Percentiles rank a stretch among this genome's conserved stretches.
phyloP scores from a whole-genome alignment of 2,329 filamentous ascomycete species.

The Epichloe amarillans region DNA sequence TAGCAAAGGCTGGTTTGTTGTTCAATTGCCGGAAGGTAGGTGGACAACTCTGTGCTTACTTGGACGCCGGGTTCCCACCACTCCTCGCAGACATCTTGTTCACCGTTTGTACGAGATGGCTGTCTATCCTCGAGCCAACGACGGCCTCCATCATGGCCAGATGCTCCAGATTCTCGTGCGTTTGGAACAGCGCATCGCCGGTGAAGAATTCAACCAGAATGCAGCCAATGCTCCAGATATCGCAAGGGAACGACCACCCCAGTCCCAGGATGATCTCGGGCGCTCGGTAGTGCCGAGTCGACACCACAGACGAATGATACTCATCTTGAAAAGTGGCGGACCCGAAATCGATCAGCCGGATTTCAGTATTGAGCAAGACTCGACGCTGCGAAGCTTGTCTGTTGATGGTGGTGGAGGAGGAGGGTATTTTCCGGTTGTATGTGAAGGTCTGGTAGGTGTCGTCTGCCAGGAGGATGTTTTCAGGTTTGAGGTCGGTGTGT shows the following conservation, averaged over 20 bases:
- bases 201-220: slow-evolving; percentile 62
- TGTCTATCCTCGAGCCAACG: slow-evolving; percentile 45
- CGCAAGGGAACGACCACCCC: slow-evolving; percentile 59
- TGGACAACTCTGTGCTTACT: slow-evolving; percentile 30
- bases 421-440: slow-evolving; percentile 56
- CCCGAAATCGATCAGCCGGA: slow-evolving; percentile 57
- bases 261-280: slow-evolving; percentile 59
- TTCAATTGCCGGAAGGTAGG: background rate
- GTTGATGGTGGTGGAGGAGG: slow-evolving; percentile 45
- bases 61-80: slow-evolving; percentile 47
- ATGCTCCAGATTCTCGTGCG: slow-evolving; percentile 59
- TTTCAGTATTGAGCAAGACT: slow-evolving; percentile 55
- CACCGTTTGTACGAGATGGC: slow-evolving; percentile 36
- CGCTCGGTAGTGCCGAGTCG: slow-evolving; percentile 55
- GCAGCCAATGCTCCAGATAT: slow-evolving; percentile 63
- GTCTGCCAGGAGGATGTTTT: slow-evolving; percentile 56
- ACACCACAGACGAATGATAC: slow-evolving; percentile 59
- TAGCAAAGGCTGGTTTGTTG: background rate
- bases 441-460: slow-evolving; percentile 56
- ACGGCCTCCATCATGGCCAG: slow-evolving; percentile 66
- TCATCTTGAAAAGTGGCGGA: slow-evolving; percentile 62
- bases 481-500: slow-evolving; percentile 68
- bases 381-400: slow-evolving; percentile 50
- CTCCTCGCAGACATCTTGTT: slow-evolving; percentile 42
- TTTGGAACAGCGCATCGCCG: slow-evolving; percentile 58